phyloP scores from a whole-genome alignment of 495 filamentous ascomycete species.

The Annulohypoxylon bovei region DNA sequence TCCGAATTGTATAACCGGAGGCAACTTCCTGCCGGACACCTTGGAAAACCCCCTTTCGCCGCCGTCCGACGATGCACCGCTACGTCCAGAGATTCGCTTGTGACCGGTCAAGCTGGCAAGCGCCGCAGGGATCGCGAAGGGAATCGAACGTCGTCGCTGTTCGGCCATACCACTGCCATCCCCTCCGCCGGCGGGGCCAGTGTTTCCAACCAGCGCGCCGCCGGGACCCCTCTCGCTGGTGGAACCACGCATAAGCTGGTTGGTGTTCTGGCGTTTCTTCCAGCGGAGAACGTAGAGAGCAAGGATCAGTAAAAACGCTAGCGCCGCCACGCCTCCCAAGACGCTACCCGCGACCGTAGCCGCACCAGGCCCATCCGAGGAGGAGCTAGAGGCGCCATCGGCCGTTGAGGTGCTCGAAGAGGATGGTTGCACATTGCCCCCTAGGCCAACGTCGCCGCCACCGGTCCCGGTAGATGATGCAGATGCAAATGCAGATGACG shows the following conservation, averaged over 20 bases:
- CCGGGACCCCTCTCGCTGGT: slow-evolving; percentile 39
- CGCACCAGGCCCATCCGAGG: slow-evolving; percentile 29
- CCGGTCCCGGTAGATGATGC: slow-evolving; percentile 21
- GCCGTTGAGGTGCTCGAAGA: slow-evolving; percentile 29
- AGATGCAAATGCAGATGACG: slow-evolving; percentile 1
- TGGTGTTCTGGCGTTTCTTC: slow-evolving; percentile 56
- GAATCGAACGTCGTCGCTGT: slow-evolving; percentile 56
- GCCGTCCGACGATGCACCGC: slow-evolving; percentile 51
- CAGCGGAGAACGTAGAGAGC: slow-evolving; percentile 66
- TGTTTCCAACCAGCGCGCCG: slow-evolving; percentile 42
- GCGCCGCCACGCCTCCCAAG: slow-evolving; percentile 71
- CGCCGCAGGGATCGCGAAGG: slow-evolving; percentile 66
- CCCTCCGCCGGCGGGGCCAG: slow-evolving; percentile 42
- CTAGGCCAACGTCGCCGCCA: slow-evolving; percentile 15
- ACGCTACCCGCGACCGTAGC: slow-evolving; percentile 69
- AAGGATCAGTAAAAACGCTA: slow-evolving; percentile 66
- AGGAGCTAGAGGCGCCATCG: slow-evolving; percentile 28
- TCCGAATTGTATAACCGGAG: slow-evolving; percentile 72
- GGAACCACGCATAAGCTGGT: slow-evolving; percentile 48
- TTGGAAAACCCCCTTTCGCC: slow-evolving; percentile 64
- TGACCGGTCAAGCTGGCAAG: slow-evolving; percentile 58
- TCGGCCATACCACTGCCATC: slow-evolving; percentile 55
- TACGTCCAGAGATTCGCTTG: slow-evolving; percentile 59
- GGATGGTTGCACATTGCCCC: slow-evolving; percentile 31
- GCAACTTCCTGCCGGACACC: slow-evolving; percentile 77